These are phyloP conservation scores for Sedum album DNA, from an alignment of 164 flowering plant species.

Conservation along the genomic window DNA sequence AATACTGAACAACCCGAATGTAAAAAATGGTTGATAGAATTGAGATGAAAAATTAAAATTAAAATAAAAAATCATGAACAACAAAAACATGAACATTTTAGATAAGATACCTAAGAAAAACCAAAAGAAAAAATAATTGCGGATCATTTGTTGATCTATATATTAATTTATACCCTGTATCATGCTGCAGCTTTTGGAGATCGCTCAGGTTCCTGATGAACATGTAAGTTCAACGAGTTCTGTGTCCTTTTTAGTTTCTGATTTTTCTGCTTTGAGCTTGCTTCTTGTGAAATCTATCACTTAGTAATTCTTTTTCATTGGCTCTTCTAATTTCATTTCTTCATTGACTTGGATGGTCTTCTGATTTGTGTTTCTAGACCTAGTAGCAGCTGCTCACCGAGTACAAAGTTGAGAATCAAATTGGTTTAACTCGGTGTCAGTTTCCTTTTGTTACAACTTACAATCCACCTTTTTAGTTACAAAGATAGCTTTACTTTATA, in stretches of 20 bases:
- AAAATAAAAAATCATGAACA: no score
- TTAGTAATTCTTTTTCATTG: background rate
- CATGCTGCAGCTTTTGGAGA: constrained; percentile 76
- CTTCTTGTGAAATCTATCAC: background rate
- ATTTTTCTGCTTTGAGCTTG: background rate
- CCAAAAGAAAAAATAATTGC: background rate
- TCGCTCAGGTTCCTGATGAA: constrained; percentile 82
- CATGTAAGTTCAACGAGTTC: constrained; percentile 43
- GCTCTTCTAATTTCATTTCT: no score
- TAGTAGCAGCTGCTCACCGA: background rate
- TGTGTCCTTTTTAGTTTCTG: background rate
- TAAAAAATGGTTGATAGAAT: no score
- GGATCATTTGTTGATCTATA: background rate
- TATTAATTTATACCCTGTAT: background rate
- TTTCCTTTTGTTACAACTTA: no score
- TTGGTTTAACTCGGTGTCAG: constrained; percentile 3
- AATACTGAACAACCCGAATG: no score
- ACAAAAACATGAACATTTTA: no score
- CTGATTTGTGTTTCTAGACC: background rate
- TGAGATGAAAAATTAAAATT: no score
- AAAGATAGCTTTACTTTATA: no score
- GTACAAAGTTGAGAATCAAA: background rate
- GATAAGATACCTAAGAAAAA: no score
- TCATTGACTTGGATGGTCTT: background rate
- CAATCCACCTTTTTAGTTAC: no score